Percentiles rank a stretch among this genome's conserved stretches.
Evolutionary conservation across 305 asterid genomes (phyloP).

Genomic region (Withania somnifera): DNA sequence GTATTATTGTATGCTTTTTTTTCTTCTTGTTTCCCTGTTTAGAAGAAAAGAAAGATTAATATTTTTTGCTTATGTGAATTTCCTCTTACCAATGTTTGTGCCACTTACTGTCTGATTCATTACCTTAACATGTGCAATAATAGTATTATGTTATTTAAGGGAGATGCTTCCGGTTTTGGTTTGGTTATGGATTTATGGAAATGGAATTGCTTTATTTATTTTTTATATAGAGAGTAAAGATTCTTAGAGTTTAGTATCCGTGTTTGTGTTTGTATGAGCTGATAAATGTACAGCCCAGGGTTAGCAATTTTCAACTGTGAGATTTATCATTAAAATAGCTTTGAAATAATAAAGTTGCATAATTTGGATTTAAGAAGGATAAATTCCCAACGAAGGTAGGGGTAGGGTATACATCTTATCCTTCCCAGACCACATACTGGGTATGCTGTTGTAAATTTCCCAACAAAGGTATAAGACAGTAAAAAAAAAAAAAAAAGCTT

Average conservation of each 20-base stretch:
- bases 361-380: neutral
- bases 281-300: neutral
- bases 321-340: neutral
- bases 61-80: neutral
- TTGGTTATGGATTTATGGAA: neutral
- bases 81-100: neutral
- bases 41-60: neutral
- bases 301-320: neutral
- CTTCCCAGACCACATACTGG: too few relatives aligned
- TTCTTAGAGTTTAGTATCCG: neutral
- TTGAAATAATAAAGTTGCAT: neutral
- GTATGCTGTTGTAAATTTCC: too few relatives aligned
- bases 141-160: neutral
- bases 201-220: neutral
- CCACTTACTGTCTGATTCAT: neutral
- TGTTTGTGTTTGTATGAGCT: neutral
- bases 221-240: neutral
- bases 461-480: neutral
- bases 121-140: neutral
- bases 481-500: neutral
- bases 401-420: too few relatives aligned
- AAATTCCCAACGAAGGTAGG: neutral
- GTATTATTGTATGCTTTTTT: slow-evolving; percentile 38
- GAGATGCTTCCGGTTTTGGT: neutral
- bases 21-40: neutral